These are phyloP conservation scores for Scheffersomyces illinoinensis DNA, from an alignment of 1,139 yeast species.

Conservation along the genomic window DNA sequence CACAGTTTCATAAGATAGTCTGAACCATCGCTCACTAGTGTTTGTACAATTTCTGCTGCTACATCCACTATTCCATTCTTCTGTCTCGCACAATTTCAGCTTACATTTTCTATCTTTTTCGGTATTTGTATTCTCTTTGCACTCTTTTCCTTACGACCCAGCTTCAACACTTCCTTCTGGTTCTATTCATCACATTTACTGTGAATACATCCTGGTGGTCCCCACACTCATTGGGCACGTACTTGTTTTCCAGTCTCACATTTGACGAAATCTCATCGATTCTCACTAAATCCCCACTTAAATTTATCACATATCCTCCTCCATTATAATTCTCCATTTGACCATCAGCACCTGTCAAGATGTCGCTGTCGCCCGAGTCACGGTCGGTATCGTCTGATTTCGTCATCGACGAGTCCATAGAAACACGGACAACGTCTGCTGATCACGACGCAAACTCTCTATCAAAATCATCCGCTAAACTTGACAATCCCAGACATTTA, in stretches of 20 bases:
- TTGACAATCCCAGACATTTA: neutral
- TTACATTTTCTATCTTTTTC: neutral
- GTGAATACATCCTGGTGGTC: neutral
- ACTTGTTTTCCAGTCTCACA: neutral
- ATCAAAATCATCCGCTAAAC: neutral
- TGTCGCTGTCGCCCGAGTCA: neutral
- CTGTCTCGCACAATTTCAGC: neutral
- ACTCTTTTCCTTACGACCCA: neutral
- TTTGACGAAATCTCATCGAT: neutral
- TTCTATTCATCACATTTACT: neutral
- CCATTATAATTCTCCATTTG: neutral
- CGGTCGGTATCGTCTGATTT: neutral
- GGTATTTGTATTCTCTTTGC: neutral
- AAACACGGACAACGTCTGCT: neutral
- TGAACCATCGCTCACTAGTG: no score
- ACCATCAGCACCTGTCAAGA: neutral
- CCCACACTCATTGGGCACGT: neutral
- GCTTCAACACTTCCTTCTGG: conserved; percentile 1
- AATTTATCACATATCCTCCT: neutral
- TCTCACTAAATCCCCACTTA: neutral
- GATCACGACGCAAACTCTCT: neutral
- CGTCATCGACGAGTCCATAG: neutral
- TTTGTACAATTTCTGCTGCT: neutral
- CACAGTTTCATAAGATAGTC: no score
- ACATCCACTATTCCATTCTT: neutral